phyloP scores from a whole-genome alignment of 2,329 filamentous ascomycete genomes.

The Fusarium caatingaense region DNA sequence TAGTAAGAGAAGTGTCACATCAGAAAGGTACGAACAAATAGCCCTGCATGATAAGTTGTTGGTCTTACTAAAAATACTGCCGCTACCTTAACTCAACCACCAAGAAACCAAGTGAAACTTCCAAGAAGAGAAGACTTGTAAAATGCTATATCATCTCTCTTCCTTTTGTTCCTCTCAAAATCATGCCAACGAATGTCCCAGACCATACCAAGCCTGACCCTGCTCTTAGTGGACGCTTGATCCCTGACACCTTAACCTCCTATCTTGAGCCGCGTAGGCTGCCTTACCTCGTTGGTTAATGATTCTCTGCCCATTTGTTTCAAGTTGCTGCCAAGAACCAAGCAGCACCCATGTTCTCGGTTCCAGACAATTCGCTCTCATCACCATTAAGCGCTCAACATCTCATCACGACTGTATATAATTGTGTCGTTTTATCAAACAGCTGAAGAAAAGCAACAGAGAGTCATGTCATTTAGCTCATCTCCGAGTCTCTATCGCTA shows the following conservation, averaged over 20 bases:
- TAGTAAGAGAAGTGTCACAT: background rate
- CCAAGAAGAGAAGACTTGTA: background rate
- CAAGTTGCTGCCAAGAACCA: constrained; percentile 28
- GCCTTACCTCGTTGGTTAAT: constrained; percentile 31
- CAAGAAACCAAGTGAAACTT: background rate
- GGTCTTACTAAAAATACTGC: constrained; percentile 1
- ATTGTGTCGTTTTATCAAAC: background rate
- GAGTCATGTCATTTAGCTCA: background rate
- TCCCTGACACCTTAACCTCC: constrained; percentile 23
- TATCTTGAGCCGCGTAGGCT: constrained; percentile 34
- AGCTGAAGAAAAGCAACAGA: background rate
- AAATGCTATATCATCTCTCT: background rate
- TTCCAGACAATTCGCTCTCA: background rate
- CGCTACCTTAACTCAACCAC: background rate
- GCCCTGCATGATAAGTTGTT: background rate
- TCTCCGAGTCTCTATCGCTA: background rate
- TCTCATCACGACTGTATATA: background rate
- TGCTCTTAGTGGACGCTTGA: constrained; percentile 9
- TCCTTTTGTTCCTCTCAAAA: background rate
- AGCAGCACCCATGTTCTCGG: constrained; percentile 12
- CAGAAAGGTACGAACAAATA: constrained; percentile 4
- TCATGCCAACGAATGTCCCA: background rate
- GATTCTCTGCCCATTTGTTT: constrained; percentile 35
- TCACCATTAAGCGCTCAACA: constrained; percentile 16
- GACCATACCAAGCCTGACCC: background rate